Percentiles rank a stretch among this genome's conserved stretches.
These are phyloP conservation scores for Leccinum fibrillosum DNA, from an alignment of 768 basidiomycete species.

Conservation along the genomic window DNA sequence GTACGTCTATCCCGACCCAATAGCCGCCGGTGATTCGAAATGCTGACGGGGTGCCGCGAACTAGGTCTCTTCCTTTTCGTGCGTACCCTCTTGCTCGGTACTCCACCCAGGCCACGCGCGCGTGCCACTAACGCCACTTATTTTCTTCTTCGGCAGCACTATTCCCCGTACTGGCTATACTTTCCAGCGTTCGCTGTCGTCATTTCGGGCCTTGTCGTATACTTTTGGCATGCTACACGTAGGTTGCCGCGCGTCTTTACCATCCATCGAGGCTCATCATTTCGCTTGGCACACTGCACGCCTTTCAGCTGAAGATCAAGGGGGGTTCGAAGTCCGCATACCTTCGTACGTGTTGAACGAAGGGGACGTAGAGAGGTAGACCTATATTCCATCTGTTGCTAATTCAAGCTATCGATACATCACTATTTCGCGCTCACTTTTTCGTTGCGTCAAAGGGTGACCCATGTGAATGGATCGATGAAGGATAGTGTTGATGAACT, in stretches of 20 bases:
- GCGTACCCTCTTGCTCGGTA: conserved; percentile 12
- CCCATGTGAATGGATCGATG: background rate
- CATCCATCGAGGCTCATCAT: background rate
- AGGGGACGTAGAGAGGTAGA: background rate
- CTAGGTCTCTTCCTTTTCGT: conserved; percentile 53
- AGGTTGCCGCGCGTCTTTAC: conserved; percentile 30
- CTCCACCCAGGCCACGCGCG: background rate
- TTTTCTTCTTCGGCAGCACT: conserved; percentile 49
- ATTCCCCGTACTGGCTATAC: conserved; percentile 84
- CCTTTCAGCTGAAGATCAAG: conserved; percentile 68
- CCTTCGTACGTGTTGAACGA: conserved; percentile 16
- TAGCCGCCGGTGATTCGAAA: background rate
- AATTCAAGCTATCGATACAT: background rate
- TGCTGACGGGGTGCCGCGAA: conserved; percentile 1
- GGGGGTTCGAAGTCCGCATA: conserved; percentile 35
- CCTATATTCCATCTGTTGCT: background rate
- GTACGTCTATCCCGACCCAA: conserved; percentile 10
- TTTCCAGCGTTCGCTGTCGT: conserved; percentile 76
- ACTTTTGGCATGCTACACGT: conserved; percentile 87
- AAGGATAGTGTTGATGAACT: too few relatives aligned
- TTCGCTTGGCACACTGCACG: background rate
- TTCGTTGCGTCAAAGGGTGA: background rate
- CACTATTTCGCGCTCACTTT: background rate
- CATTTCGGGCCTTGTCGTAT: conserved; percentile 68
- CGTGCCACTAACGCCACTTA: background rate